Conservation (phyloP, 2,329 filamentous ascomycete genomes). For the Diaporthe velutina region DNA sequence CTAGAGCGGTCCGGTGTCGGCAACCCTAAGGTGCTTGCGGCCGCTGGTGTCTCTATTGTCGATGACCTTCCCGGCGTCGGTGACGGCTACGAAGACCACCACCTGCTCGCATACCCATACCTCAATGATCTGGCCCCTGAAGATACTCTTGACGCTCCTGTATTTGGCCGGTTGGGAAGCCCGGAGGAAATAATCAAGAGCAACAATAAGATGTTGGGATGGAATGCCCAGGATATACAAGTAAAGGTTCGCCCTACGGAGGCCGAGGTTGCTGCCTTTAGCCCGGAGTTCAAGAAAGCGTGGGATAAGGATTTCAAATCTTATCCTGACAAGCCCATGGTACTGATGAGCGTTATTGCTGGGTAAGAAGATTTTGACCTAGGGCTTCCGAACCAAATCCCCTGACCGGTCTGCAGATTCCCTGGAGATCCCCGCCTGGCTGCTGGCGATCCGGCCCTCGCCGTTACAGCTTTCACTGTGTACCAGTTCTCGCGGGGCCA, state of each 20-base stretch:
- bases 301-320: constrained; percentile 44
- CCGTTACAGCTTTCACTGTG: too few relatives aligned
- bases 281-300: constrained; percentile 41
- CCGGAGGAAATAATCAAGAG: constrained; percentile 39
- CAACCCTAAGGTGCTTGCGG: constrained; percentile 58
- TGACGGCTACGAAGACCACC: constrained; percentile 60
- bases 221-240: constrained; percentile 42
- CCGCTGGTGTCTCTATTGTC: constrained; percentile 59
- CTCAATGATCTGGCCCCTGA: not conserved
- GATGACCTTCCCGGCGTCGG: constrained; percentile 66
- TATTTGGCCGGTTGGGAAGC: not conserved
- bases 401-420: not conserved
- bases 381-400: too few relatives aligned
- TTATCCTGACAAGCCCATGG: constrained; percentile 40
- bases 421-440: not conserved
- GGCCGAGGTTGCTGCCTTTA: constrained; percentile 41
- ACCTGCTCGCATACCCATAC: constrained; percentile 30
- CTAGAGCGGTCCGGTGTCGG: constrained; percentile 67
- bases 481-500: constrained; percentile 3
- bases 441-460: too few relatives aligned
- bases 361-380: constrained; percentile 38
- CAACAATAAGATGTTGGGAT: constrained; percentile 41
- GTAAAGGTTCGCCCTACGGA: constrained; percentile 44
- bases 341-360: constrained; percentile 29
- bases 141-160: constrained; percentile 12